Evolutionary conservation across 352 stramenopile species (phyloP).

Genomic region (Phytophthora pluvialis): DNA sequence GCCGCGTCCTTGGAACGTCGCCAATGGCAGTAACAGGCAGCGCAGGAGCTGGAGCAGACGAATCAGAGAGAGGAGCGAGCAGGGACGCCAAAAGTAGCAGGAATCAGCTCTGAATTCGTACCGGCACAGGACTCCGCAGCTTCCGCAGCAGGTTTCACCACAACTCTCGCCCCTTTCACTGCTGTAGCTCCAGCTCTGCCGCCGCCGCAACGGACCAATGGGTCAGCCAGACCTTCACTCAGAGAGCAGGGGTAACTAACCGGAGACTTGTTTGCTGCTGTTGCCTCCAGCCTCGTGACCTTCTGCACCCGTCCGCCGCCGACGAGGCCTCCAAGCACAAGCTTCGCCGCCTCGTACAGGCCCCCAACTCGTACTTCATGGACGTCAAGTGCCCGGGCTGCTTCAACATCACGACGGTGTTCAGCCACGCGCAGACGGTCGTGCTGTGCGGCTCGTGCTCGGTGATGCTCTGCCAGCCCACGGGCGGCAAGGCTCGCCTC

Average conservation of each 20-base stretch:
- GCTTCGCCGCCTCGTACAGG: constrained; percentile 99
- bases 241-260: constrained; percentile 18
- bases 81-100: too few species aligned
- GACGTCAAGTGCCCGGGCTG: constrained; percentile 99
- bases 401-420: constrained; percentile 99
- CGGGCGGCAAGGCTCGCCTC: constrained; percentile 97
- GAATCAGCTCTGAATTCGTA: too few species aligned
- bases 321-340: constrained; percentile 99
- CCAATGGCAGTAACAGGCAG: not conserved
- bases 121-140: too few species aligned
- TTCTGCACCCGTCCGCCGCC: constrained; percentile 96
- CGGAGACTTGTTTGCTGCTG: constrained; percentile 7
- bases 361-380: constrained; percentile 99
- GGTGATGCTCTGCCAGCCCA: constrained; percentile 99
- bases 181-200: not conserved
- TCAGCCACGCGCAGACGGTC: constrained; percentile 98
- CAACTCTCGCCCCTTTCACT: too few species aligned
- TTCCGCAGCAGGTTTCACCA: too few species aligned
- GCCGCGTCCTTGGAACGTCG: not conserved
- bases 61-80: not conserved
- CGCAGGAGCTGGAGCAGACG: not conserved
- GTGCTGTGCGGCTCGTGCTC: constrained; percentile 97
- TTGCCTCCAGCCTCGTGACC: constrained; percentile 86
- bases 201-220: too few species aligned
- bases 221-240: too few species aligned